Conservation (phyloP, 2,329 filamentous ascomycete genomes). For the Sporothrix euskadiensis region DNA sequence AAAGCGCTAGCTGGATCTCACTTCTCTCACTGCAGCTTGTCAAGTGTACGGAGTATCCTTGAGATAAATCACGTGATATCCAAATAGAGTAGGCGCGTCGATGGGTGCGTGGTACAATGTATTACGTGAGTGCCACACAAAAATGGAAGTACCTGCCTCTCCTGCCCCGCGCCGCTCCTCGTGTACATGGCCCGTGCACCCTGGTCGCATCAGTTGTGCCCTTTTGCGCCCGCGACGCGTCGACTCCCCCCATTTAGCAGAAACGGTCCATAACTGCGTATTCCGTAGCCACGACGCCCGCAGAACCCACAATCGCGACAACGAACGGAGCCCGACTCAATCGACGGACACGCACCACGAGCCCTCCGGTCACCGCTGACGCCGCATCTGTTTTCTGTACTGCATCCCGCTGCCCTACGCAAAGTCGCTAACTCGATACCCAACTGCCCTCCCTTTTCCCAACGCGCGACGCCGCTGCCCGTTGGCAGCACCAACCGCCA, state of each 20-base stretch:
- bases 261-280: slow-evolving; percentile 10
- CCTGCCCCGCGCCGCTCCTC: slow-evolving; percentile 27
- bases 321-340: slow-evolving; percentile 21
- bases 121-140: neutral
- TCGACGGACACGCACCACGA: slow-evolving; percentile 18
- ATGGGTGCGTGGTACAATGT: neutral
- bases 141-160: neutral
- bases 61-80: neutral
- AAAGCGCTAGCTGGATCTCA: neutral
- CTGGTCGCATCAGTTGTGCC: slow-evolving; percentile 21
- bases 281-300: slow-evolving; percentile 3
- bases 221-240: slow-evolving; percentile 33
- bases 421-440: neutral
- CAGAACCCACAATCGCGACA: slow-evolving; percentile 29
- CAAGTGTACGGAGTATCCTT: neutral
- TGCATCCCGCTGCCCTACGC: neutral
- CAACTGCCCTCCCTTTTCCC: neutral
- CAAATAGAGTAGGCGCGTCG: neutral
- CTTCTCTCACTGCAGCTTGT: neutral
- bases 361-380: neutral
- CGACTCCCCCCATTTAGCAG: slow-evolving; percentile 30
- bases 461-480: slow-evolving; percentile 33
- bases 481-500: slow-evolving; percentile 41
- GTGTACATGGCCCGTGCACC: slow-evolving; percentile 30
- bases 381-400: neutral